These are phyloP conservation scores for Leptodermis oblonga DNA, from an alignment of 257 asterid species.

Conservation along the genomic window DNA sequence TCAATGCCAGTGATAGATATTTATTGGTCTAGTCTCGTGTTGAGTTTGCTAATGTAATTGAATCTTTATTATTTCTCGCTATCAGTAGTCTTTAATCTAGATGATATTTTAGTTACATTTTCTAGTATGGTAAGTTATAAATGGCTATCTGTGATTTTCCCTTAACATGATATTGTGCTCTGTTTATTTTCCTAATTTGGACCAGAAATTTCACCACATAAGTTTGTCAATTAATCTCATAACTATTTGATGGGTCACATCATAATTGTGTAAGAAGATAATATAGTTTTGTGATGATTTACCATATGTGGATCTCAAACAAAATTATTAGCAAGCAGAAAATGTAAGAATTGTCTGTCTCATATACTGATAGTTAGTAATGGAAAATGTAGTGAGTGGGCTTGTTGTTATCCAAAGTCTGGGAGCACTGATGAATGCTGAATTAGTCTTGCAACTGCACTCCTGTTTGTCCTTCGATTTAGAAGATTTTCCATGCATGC, in stretches of 20 bases:
- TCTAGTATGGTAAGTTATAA: neutral
- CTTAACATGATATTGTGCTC: neutral
- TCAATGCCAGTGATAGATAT: neutral
- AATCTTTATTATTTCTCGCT: neutral
- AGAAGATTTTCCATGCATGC: neutral
- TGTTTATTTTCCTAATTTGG: neutral
- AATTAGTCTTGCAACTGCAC: neutral
- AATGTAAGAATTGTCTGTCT: neutral
- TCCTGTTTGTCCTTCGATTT: neutral
- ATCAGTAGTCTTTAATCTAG: no score
- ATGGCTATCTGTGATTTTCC: neutral
- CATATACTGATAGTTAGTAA: neutral
- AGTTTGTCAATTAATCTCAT: neutral
- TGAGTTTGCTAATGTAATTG: neutral
- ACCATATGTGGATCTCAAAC: neutral
- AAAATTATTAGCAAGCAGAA: neutral
- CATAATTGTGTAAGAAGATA: neutral
- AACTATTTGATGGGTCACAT: neutral
- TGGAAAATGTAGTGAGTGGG: neutral
- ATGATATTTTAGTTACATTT: neutral
- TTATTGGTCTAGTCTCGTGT: neutral
- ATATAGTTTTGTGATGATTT: neutral
- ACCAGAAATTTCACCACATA: neutral
- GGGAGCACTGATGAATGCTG: neutral
- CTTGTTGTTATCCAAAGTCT: neutral